Conservation (phyloP, 1,139 yeast species). For the Kazachstania sp. region DNA sequence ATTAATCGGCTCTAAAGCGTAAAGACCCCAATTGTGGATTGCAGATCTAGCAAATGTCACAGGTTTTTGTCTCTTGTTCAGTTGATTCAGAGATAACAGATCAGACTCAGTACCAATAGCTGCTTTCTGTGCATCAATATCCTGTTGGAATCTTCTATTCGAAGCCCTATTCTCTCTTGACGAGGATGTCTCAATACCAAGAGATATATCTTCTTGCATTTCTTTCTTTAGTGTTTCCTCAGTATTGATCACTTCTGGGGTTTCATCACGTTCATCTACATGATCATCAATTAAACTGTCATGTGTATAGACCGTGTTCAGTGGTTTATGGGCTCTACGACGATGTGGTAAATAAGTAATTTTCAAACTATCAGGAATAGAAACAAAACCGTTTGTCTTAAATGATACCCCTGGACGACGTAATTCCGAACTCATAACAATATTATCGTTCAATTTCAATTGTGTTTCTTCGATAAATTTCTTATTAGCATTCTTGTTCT, state of each 20-base stretch:
- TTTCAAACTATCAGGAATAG: slow-evolving; percentile 66
- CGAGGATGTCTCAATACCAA: slow-evolving; percentile 38
- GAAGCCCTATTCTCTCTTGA: slow-evolving; percentile 85
- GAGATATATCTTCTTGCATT: slow-evolving; percentile 1
- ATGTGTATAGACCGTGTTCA: slow-evolving; percentile 39
- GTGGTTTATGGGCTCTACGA: slow-evolving; percentile 41
- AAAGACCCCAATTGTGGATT: slow-evolving; percentile 96
- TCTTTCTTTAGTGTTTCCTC: slow-evolving; percentile 9
- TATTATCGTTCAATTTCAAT: slow-evolving; percentile 16
- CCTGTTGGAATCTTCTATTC: slow-evolving; percentile 85
- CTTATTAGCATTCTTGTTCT: slow-evolving; percentile 15
- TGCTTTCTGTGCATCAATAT: slow-evolving; percentile 72
- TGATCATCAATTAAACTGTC: slow-evolving; percentile 41
- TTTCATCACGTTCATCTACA: slow-evolving; percentile 15
- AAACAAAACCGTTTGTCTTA: slow-evolving; percentile 65
- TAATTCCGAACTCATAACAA: slow-evolving; percentile 32
- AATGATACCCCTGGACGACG: slow-evolving; percentile 52
- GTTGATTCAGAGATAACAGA: slow-evolving; percentile 61
- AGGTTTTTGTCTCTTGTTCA: slow-evolving; percentile 85
- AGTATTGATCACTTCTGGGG: slow-evolving; percentile 9
- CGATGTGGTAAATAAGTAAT: slow-evolving; percentile 74
- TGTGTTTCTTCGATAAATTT: slow-evolving; percentile 16
- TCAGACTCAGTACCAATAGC: slow-evolving; percentile 78
- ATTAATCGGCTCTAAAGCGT: slow-evolving; percentile 88
- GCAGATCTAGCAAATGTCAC: slow-evolving; percentile 95